Percentiles rank a stretch among this genome's conserved stretches.
Evolutionary conservation across 2,329 filamentous ascomycete species (phyloP).

Genomic region (Aspergillus sp.): DNA sequence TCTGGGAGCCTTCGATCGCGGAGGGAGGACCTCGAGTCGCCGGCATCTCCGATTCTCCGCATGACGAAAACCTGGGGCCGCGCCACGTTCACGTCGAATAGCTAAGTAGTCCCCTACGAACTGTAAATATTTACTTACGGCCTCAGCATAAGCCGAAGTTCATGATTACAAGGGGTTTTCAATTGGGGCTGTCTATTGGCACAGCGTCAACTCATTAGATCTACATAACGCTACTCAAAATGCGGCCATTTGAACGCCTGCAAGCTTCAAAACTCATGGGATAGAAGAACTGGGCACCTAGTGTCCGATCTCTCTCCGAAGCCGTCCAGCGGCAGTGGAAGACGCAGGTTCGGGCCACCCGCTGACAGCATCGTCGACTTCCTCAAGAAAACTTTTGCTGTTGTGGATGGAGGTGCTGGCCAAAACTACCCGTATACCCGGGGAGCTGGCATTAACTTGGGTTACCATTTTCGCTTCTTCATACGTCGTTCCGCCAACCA

Average conservation of each 20-base stretch:
- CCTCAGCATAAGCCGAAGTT: too few relatives aligned
- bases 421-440: constrained; percentile 83
- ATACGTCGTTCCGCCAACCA: constrained; percentile 90
- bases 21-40: not conserved
- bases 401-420: constrained; percentile 89
- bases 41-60: constrained; percentile 22
- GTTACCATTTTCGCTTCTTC: constrained; percentile 96
- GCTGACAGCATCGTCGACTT: constrained; percentile 84
- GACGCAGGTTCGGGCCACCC: constrained; percentile 75
- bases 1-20: not conserved
- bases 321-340: constrained; percentile 60
- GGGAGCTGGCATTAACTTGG: constrained; percentile 87
- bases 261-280: not conserved
- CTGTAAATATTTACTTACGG: too few relatives aligned
- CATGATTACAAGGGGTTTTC: not conserved
- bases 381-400: constrained; percentile 81
- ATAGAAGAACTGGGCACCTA: constrained; percentile 23
- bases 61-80: constrained; percentile 21
- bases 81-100: not conserved
- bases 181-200: not conserved
- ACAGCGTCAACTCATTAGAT: not conserved
- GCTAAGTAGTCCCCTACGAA: too few relatives aligned
- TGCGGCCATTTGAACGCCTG: constrained; percentile 12
- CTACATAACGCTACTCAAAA: constrained; percentile 8
- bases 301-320: constrained; percentile 62